Evolutionary conservation across 441 rosid genomes (phyloP), one percentile per base, ranked within the genome.

Genomic region (Mallotus repandus): DNA sequence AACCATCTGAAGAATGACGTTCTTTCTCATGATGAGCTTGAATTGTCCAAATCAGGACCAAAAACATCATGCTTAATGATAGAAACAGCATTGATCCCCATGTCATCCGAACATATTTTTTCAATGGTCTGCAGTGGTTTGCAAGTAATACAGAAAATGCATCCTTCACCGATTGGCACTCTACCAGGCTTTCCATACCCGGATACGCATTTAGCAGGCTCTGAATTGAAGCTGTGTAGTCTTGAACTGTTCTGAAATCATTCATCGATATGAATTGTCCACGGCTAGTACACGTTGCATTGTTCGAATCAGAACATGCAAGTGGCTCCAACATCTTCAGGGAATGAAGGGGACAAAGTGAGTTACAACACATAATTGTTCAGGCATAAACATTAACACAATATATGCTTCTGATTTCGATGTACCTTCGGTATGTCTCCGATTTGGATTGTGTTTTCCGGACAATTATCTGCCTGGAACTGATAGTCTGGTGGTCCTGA

Each of bases 401-500:
- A 54, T 0, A 54, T 18, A 14, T n/a, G 35, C 9, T 58, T 6
- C n/a, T 52, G n/a, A 12, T 19, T 38, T 2, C 12, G 19, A 53
- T 14, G 1, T 76, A 85, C 92, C 89, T 81, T 58, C 8, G 92
- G 89, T 41, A 89, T 86, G 62, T 86, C 86, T 18, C 85, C 82
- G 0, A 89, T 85, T 62, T 18, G 77, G 43, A 89, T 86, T 3
- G 90, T 77, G 62, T 86, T 82, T 2, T 72, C 74, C 8, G 89
- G 87, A 76, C 97, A 91, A 69, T 80, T 68, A 49, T 82, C 71
- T 0, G 84, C 82, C 79, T 76, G 85, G 85, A 84, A 89, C 43
- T 68, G 52, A 63, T 89, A 84, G 0, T 82, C 83, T 0, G 93
- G 93, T 5, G 96, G 92, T 2, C 84, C 85, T 0, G 97, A 82